Base-by-base conservation (phyloP, 306 rosid genomes). In the Casuarina glauca region DNA sequence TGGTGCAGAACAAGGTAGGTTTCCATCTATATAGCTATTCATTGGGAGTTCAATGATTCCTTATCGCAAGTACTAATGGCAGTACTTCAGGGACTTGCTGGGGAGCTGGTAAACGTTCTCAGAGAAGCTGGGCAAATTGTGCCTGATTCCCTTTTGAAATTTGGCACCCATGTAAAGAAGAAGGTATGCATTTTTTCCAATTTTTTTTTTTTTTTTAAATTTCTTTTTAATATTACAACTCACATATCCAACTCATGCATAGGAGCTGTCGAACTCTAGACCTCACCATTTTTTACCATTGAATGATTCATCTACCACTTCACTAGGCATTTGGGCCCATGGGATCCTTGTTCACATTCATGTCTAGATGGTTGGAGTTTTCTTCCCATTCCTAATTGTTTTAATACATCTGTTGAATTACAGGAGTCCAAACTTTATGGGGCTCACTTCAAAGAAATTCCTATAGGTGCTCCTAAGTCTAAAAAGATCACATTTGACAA, bases 51-150 rank as follows among this genome's bases (percentile, higher is more conserved):
- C 70, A 69, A 52, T 68, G 20, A 6, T 2, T 4, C 55, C 4
- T 10, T 36, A 13, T 62, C 35, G 73, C 45, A 60, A 42, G 13
- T 51, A 52, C 20, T 48, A 58, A 32, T 74, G 82, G 49, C 20
- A 58, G 69, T 73, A 69, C 80, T 75, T 78, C 85, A 96, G 99
- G 99, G 97, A 74, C 99, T 96, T 73, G 87, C 96, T 64, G 99
- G 99, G 74, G 99, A 96, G 93, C 88, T 96, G 72, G 98, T 93
- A 73, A 96, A 96, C 85, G 99, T 96, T 74, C 91, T 93, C n/a
- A 90, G 83, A 81, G 98, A 96, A 90, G 99, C 99, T 32, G 84
- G 87, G 45, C 98, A 96, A 87, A 61, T 58, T 70, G 97, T 95
- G 44, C 97, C 97, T 1, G 90, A 86, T 15, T 81, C 69, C 39